Conservation (phyloP, 345 rosid species). For the Eucalyptus microcorys region DNA sequence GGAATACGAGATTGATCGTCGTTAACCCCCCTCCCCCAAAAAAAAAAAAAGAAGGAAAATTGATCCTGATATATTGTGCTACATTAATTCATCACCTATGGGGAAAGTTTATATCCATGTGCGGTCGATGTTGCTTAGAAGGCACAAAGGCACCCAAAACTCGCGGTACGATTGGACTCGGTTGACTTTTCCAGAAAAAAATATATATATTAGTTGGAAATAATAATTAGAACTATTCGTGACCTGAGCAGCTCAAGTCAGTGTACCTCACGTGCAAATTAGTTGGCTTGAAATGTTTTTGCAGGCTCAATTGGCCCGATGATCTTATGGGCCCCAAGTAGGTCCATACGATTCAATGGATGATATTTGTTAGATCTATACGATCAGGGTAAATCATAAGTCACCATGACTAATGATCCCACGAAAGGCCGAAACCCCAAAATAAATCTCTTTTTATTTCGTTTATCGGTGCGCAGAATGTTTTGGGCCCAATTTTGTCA, state of each 20-base stretch:
- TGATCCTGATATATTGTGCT: not conserved
- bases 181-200: not conserved
- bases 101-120: not conserved
- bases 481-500: not conserved
- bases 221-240: not conserved
- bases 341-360: not conserved
- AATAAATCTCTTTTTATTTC: not conserved
- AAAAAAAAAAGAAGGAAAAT: not conserved
- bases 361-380: not conserved
- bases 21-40: not conserved
- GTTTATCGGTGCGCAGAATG: fast-evolving
- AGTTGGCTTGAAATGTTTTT: not conserved
- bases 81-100: not conserved
- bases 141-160: not conserved
- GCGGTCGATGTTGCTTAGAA: not conserved
- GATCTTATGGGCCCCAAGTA: not conserved
- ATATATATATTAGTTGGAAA: not conserved
- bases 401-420: not conserved
- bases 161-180: not conserved
- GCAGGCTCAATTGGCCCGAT: not conserved
- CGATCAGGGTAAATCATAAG: not conserved
- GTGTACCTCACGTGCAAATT: not conserved
- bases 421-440: not conserved
- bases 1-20: not conserved
- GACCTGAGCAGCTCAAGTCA: not conserved